Base-by-base conservation (phyloP, 2,329 filamentous ascomycete species). In the Colletotrichum phormii region DNA sequence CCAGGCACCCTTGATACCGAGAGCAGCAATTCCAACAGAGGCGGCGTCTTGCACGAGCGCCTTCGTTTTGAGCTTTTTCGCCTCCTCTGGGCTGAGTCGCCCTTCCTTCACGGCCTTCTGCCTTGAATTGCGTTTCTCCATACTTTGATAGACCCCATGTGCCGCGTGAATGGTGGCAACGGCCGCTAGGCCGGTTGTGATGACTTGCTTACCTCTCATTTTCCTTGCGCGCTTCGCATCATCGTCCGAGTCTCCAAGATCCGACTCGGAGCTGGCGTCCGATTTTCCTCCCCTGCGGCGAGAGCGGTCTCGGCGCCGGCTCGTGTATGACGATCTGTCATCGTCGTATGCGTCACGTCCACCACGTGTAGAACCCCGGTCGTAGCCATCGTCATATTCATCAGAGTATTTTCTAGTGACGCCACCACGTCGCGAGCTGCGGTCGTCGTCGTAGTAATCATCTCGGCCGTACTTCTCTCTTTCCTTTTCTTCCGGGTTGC, bases 171-270 rank as follows among this genome's bases (percentile, higher is more conserved):
- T 89, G 76, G 88, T 90, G 78, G 89, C 89, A 74, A 90, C 87
- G 64, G 87, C 84, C 66, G 89, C 89, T 69, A 90, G 81, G 59
- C 88, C 88, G 8, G 88, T 86, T 66, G 87, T 90, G 70, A 91
- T 75, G 73, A 89, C 77, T 84, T 90, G 88, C 86, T 90, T 90
- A 89, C 88, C 88, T 89, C 84, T 88, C 84, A 90, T 88, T 80
- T 88, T 90, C 80, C 84, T 87, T 49, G 84, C 84, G 74, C 82
- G 83, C 79, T 85, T 89, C 79, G 86, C 84, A 75, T 91, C 89
- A 26, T 88, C 87, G 22, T 88, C 86, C 74, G 89, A 90, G 80
- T 90, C 88, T 62, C 88, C 89, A 61, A 90, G 79, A 76, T 90
- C 88, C 24, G 87, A 87, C 42, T 86, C 88, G 18, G 87, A 89